Percentiles rank a stretch among this genome's conserved stretches.
Conservation (phyloP, 108 stramenopile genomes). For the Cylindrotheca closterium region DNA sequence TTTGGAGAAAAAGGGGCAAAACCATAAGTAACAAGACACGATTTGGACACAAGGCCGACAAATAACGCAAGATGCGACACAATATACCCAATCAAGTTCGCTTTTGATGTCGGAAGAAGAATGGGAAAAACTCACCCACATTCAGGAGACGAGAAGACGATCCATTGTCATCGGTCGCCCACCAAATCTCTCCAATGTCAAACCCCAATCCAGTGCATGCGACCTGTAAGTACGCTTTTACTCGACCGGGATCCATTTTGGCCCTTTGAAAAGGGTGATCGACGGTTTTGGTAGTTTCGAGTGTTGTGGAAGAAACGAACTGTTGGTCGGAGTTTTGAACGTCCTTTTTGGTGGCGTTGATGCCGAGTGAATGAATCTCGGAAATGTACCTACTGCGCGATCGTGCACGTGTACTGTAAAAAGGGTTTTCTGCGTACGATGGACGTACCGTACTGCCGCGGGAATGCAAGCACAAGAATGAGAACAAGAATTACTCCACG, state of each 20-base stretch:
- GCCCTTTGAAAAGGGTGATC: neutral
- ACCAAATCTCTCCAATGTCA: conserved; percentile 97
- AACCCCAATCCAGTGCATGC: conserved; percentile 94
- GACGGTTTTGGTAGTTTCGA: too few species aligned
- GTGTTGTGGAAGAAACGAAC: too few species aligned
- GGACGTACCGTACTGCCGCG: too few species aligned
- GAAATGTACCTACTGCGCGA: too few species aligned
- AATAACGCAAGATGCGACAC: conserved; percentile 5
- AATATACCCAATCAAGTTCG: conserved; percentile 6
- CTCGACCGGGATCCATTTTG: conserved; percentile 86
- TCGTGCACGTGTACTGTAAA: too few species aligned
- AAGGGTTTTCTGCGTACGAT: too few species aligned
- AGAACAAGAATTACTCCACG: too few species aligned
- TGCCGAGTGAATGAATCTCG: too few species aligned
- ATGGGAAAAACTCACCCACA: conserved; percentile 50
- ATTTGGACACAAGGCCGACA: neutral
- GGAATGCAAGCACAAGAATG: too few species aligned
- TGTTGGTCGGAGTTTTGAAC: too few species aligned
- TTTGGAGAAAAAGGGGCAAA: too few species aligned
- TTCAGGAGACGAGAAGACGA: conserved; percentile 58
- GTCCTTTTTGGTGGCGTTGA: too few species aligned
- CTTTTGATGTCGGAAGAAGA: neutral
- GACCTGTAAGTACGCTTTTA: conserved; percentile 88
- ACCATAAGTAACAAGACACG: neutral
- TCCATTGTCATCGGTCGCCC: conserved; percentile 75